A percentile compares a stretch with the other conserved stretches of the same genome.
These are phyloP conservation scores for Microdochium bolleyi DNA, from an alignment of 2,329 filamentous ascomycete species.

Conservation along the genomic window DNA sequence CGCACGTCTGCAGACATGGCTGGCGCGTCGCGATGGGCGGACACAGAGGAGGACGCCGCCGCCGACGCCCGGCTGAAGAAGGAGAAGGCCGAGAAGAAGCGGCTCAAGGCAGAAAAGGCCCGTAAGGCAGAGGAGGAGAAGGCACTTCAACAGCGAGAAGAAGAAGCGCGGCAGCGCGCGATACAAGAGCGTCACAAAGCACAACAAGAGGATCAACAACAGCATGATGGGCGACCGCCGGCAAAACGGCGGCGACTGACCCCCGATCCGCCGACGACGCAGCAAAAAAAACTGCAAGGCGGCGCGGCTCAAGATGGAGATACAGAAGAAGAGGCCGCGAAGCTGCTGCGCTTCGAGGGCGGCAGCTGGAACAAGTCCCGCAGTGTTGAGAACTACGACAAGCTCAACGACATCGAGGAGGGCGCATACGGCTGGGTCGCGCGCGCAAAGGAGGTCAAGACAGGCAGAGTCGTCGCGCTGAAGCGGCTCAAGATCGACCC, in stretches of 20 bases:
- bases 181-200: constrained; percentile 19
- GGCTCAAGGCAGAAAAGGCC: constrained; percentile 74
- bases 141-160: constrained; percentile 13
- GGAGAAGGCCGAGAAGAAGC: constrained; percentile 86
- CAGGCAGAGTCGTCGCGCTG: constrained; percentile 77
- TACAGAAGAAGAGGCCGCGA: constrained; percentile 18
- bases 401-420: constrained; percentile 94
- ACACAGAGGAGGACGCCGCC: constrained; percentile 72
- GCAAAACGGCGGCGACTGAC: constrained; percentile 56
- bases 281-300: no score
- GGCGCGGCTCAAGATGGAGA: constrained; percentile 1
- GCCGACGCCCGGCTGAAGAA: constrained; percentile 64
- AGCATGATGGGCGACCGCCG: constrained; percentile 33
- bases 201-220: constrained; percentile 18
- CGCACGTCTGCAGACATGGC: constrained; percentile 37
- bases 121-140: constrained; percentile 51
- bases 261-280: constrained; percentile 23
- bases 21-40: constrained; percentile 77
- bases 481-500: constrained; percentile 90
- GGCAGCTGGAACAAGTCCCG: constrained; percentile 62
- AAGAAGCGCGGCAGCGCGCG: constrained; percentile 2
- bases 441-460: constrained; percentile 65
- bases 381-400: constrained; percentile 82
- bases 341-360: constrained; percentile 64
- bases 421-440: constrained; percentile 95